phyloP scores from a whole-genome alignment of 768 basidiomycete genomes.

The Myochromella boudieri region DNA sequence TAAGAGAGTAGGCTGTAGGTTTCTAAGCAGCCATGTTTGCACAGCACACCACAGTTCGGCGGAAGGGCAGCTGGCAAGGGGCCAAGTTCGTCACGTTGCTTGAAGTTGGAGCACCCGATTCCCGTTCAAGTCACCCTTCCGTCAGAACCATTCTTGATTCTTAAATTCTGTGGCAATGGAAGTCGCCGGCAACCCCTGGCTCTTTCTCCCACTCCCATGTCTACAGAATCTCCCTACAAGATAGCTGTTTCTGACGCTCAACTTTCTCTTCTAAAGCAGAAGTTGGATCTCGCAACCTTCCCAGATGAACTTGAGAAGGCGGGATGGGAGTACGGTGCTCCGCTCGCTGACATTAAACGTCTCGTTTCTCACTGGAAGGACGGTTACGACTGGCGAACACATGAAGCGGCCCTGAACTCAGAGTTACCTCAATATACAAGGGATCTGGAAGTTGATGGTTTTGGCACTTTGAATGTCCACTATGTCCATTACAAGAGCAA shows the following conservation, averaged over 20 bases:
- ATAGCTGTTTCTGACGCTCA: slow-evolving; percentile 45
- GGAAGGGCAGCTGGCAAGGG: no score
- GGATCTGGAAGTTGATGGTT: slow-evolving; percentile 47
- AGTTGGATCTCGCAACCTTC: slow-evolving; percentile 46
- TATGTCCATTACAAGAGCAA: slow-evolving; percentile 57
- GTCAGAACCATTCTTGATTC: background rate
- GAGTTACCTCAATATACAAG: slow-evolving; percentile 56
- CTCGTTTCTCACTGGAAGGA: slow-evolving; percentile 47
- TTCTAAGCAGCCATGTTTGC: no score
- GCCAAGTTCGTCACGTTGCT: no score
- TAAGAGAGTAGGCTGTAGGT: no score
- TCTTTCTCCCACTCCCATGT: slow-evolving; percentile 7
- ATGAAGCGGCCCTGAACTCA: slow-evolving; percentile 51
- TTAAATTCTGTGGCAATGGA: background rate
- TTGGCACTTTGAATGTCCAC: slow-evolving; percentile 47
- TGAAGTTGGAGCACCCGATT: no score
- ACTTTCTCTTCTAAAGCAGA: slow-evolving; percentile 39
- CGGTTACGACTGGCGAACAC: slow-evolving; percentile 56
- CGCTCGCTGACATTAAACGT: slow-evolving; percentile 47
- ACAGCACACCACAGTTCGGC: no score
- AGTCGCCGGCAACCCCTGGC: background rate
- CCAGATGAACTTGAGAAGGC: slow-evolving; percentile 59
- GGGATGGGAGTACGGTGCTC: slow-evolving; percentile 48
- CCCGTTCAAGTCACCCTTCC: no score
- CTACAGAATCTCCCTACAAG: slow-evolving; percentile 36